Evolutionary conservation across 192 early-diverging fungal genomes (phyloP).

Genomic region (Chytriomyces hyalinus): DNA sequence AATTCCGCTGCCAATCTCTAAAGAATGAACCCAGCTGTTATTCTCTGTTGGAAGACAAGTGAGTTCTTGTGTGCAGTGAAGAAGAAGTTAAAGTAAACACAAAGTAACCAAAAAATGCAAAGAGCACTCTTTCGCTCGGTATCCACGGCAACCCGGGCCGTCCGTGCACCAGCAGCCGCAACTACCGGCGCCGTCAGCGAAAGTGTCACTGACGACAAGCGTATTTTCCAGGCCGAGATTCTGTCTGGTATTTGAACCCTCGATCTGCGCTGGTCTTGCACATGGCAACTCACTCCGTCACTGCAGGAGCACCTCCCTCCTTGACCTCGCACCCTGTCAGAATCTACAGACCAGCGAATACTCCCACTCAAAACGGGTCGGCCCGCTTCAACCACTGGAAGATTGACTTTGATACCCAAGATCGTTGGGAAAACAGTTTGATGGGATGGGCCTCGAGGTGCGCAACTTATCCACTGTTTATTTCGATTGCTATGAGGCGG

Average conservation of each 20-base stretch:
- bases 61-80: no score
- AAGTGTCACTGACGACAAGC: not conserved
- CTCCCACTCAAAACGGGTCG: constrained; percentile 84
- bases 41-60: no score
- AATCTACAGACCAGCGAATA: constrained; percentile 82
- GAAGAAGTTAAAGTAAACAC: no score
- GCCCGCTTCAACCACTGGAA: constrained; percentile 82
- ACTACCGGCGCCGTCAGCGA: not conserved
- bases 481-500: not conserved
- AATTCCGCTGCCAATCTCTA: no score
- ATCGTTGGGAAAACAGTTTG: constrained; percentile 89
- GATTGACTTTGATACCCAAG: constrained; percentile 87
- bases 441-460: constrained; percentile 93
- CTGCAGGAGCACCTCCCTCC: constrained; percentile 14
- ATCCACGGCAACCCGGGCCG: not conserved
- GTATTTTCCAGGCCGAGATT: constrained; percentile 31
- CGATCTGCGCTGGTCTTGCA: no score
- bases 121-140: not conserved
- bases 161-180: not conserved
- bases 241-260: constrained; percentile 12
- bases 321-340: constrained; percentile 58
- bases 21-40: no score
- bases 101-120: not conserved
- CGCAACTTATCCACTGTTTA: not conserved
- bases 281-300: not conserved